Evolutionary conservation across 73 alveolate genomes (phyloP), one percentile per base, ranked within the genome.

Genomic region (Tetrahymena malaccensis): DNA sequence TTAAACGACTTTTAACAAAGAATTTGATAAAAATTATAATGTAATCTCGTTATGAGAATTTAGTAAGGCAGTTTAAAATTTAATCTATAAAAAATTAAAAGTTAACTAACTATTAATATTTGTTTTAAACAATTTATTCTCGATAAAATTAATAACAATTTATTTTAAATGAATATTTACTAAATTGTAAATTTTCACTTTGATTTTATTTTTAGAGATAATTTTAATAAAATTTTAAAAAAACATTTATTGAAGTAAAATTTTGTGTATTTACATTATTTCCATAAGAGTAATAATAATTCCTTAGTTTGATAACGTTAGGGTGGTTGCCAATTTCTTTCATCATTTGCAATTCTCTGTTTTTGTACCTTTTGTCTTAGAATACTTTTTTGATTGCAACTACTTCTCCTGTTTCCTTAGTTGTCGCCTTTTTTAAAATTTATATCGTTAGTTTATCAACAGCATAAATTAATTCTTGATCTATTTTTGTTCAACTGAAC

Each of bases 381-480:
- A 97, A 98, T 44, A 98, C 99, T 93, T 97, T 98, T 96, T 98
- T 98, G 21, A 98, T 98, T 10, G 99, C 99, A 27, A 98, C 99
- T 1, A 97, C 97, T 94, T 97, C 98, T 21, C 98, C 98, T 9
- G 98, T 97, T 84, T 97, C 97, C 35, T 93, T 95, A 43, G 96
- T 98, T 40, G 96, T 70, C 12, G 99, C 99, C 97, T 98, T 17
- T 17, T 27, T 57, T 70, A 27, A 33, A 27, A 25, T 19, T 27
- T 70, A 31, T 50, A 50, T 50, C 22, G 27, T 50, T 50, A 50
- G 83, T 50, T 50, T 50, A 50, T 5, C 27, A 50, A 21, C 83
- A 50, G 83, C 83, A 50, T 50, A 50, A 50, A 50, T 13, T 50
- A 50, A 21, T 27, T 21, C 31, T 31, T 70, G 0, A 22, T n/a